phyloP scores from a whole-genome alignment of 129 eudicot genomes.

The Centella asiatica region DNA sequence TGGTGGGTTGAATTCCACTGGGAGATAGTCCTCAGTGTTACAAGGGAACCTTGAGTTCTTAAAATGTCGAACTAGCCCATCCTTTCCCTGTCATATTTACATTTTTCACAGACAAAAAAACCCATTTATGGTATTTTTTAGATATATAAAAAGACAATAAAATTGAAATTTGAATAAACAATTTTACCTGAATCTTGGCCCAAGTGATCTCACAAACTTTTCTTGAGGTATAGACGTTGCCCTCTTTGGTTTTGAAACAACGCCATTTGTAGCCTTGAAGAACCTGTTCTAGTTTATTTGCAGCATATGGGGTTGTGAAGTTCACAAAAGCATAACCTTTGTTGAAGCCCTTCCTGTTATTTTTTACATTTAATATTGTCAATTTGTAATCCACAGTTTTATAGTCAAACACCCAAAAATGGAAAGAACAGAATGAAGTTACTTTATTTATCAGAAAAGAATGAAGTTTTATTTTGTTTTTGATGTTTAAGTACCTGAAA shows the following conservation, averaged over 20 bases:
- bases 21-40: background rate
- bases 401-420: background rate
- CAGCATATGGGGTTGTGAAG: conserved; percentile 18
- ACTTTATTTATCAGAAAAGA: background rate
- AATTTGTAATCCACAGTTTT: no score
- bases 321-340: conserved; percentile 36
- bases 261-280: conserved; percentile 1
- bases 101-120: background rate
- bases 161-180: background rate
- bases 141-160: background rate
- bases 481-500: conserved; percentile 21
- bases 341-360: conserved; percentile 14
- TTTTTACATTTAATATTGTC: background rate
- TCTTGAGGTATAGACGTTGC: background rate
- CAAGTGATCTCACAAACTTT: conserved; percentile 1
- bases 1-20: conserved; percentile 2
- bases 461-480: no score
- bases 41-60: background rate
- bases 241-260: background rate
- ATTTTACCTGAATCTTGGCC: conserved; percentile 3
- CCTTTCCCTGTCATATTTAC: background rate
- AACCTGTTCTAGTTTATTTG: background rate
- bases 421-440: background rate
- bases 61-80: background rate
- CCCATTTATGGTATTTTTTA: background rate